Percentiles rank a stretch among this genome's conserved stretches.
phyloP scores from a whole-genome alignment of 331 rosid species.

The Saraca asoca region DNA sequence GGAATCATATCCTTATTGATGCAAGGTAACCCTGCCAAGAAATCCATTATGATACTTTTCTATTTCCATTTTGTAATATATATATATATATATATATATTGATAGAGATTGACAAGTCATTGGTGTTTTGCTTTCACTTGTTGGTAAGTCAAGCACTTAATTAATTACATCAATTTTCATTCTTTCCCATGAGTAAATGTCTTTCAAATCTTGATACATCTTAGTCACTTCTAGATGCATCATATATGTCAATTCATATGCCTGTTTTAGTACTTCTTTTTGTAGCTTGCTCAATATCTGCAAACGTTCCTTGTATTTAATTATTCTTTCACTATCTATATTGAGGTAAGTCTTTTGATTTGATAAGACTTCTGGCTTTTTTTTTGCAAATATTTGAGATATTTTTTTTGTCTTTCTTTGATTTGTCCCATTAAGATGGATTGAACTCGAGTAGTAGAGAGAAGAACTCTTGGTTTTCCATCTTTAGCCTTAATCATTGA shows the following conservation, averaged over 20 bases:
- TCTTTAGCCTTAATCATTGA: neutral
- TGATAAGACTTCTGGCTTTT: neutral
- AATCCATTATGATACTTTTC: neutral
- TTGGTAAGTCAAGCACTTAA: neutral
- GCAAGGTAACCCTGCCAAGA: neutral
- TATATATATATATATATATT: too few relatives aligned
- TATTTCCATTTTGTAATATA: too few relatives aligned
- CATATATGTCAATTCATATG: neutral
- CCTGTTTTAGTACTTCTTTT: neutral
- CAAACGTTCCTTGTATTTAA: neutral
- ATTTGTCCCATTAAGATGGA: neutral
- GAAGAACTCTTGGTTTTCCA: too few relatives aligned
- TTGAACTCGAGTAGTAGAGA: neutral
- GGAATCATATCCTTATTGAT: neutral
- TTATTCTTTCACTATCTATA: neutral
- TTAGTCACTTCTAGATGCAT: neutral
- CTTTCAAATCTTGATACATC: too few relatives aligned
- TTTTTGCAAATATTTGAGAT: neutral
- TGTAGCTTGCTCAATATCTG: too few relatives aligned
- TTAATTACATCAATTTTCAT: neutral
- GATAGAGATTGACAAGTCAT: neutral
- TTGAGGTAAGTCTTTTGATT: neutral
- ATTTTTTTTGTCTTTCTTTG: neutral
- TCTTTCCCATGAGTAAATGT: neutral
- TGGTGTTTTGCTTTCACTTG: neutral